These are phyloP conservation scores for Exutisphaerella laricina DNA, from an alignment of 2,329 filamentous ascomycete species.

Conservation along the genomic window DNA sequence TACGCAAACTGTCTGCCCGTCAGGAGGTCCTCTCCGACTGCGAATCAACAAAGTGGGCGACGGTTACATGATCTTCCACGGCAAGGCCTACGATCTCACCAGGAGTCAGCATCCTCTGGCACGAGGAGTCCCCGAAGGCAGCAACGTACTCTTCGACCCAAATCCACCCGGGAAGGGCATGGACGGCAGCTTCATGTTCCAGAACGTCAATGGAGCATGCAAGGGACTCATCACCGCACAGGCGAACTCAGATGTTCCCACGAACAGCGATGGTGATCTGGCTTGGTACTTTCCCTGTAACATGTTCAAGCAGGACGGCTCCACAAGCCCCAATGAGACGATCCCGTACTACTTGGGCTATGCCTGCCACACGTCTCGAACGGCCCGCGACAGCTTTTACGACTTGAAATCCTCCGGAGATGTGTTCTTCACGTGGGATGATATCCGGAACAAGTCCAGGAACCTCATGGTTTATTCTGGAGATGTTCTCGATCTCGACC, in stretches of 20 bases:
- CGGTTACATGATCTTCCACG: constrained; percentile 96
- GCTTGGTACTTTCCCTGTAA: constrained; percentile 98
- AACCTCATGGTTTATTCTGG: constrained; percentile 94
- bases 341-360: constrained; percentile 76
- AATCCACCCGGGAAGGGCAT: constrained; percentile 74
- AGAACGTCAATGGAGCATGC: constrained; percentile 96
- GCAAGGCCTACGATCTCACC: constrained; percentile 78
- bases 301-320: constrained; percentile 90
- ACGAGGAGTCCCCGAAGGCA: constrained; percentile 63
- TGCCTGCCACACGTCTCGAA: constrained; percentile 73
- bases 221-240: constrained; percentile 78
- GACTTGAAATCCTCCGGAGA: constrained; percentile 65
- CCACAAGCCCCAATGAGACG: constrained; percentile 67
- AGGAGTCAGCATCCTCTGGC: constrained; percentile 73
- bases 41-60: constrained; percentile 72
- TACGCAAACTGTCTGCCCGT: constrained; percentile 77
- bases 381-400: constrained; percentile 70
- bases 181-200: constrained; percentile 95
- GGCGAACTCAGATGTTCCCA: constrained; percentile 69
- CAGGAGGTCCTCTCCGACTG: constrained; percentile 61
- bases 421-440: constrained; percentile 94
- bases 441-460: constrained; percentile 79
- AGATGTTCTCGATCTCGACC: constrained; percentile 81
- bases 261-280: constrained; percentile 65
- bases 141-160: constrained; percentile 86